Conservation (phyloP, 2,329 filamentous ascomycete genomes). For the Aspergillus sergii region DNA sequence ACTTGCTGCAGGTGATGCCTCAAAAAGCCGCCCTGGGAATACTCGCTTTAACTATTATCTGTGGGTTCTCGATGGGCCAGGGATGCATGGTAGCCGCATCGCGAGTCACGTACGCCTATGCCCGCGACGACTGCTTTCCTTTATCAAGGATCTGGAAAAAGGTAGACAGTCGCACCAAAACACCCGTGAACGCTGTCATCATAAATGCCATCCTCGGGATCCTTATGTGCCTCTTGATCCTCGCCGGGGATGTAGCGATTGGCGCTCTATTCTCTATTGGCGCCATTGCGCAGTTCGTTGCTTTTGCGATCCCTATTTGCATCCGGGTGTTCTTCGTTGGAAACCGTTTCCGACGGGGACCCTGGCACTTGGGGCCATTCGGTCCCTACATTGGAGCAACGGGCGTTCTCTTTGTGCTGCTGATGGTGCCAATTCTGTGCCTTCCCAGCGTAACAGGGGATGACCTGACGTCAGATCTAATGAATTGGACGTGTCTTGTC, state of each 20-base stretch:
- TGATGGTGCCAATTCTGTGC: slow-evolving; percentile 71
- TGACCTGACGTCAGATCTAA: slow-evolving; percentile 54
- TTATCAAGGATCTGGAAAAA: slow-evolving; percentile 59
- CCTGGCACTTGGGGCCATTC: slow-evolving; percentile 67
- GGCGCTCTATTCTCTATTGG: slow-evolving; percentile 72
- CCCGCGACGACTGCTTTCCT: slow-evolving; percentile 71
- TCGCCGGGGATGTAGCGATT: slow-evolving; percentile 64
- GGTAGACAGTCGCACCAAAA: slow-evolving; percentile 63
- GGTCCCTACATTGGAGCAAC: slow-evolving; percentile 60
- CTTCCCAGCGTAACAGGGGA: slow-evolving; percentile 61
- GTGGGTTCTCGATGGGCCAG: slow-evolving; percentile 72
- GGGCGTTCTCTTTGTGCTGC: slow-evolving; percentile 61
- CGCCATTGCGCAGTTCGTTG: slow-evolving; percentile 67
- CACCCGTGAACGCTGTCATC: slow-evolving; percentile 72
- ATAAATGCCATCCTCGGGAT: slow-evolving; percentile 65
- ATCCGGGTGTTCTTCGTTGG: slow-evolving; percentile 57
- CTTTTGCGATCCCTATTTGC: slow-evolving; percentile 47
- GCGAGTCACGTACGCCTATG: slow-evolving; percentile 72
- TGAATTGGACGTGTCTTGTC: slow-evolving; percentile 72
- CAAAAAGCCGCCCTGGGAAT: slow-evolving; percentile 63
- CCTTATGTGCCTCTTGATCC: slow-evolving; percentile 64
- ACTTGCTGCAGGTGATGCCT: slow-evolving; percentile 66
- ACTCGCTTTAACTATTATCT: slow-evolving; percentile 67
- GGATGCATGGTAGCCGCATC: slow-evolving; percentile 70
- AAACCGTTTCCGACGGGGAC: slow-evolving; percentile 65